phyloP scores from a whole-genome alignment of 768 basidiomycete genomes.

The Thelephora aurantiotincta region DNA sequence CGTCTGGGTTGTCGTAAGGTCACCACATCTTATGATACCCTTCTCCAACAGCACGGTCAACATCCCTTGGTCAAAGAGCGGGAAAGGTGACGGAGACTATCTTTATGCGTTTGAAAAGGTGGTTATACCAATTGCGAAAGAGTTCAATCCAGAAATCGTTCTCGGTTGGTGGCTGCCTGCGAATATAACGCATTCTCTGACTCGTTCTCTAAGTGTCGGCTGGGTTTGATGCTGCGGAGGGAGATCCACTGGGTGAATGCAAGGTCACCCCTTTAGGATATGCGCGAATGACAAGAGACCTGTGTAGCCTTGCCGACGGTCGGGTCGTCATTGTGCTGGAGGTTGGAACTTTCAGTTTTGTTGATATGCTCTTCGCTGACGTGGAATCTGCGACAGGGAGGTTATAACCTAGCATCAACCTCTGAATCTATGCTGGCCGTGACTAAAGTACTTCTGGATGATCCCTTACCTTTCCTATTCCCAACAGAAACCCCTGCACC shows the following conservation, averaged over 20 bases:
- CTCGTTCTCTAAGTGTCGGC: slow-evolving; percentile 56
- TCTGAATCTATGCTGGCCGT: slow-evolving; percentile 77
- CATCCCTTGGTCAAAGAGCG: slow-evolving; percentile 74
- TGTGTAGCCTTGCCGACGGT: slow-evolving; percentile 70
- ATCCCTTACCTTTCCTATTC: slow-evolving; percentile 61
- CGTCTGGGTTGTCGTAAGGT: too few species aligned
- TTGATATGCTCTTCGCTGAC: neutral
- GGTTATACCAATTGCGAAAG: slow-evolving; percentile 88
- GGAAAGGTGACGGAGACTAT: slow-evolving; percentile 90
- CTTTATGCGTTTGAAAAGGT: slow-evolving; percentile 87
- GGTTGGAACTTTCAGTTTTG: slow-evolving; percentile 25
- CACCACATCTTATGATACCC: neutral
- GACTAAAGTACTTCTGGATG: slow-evolving; percentile 68
- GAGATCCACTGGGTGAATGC: slow-evolving; percentile 80
- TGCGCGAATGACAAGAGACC: slow-evolving; percentile 94
- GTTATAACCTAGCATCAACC: slow-evolving; percentile 81
- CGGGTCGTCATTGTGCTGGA: slow-evolving; percentile 82
- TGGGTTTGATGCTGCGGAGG: slow-evolving; percentile 86
- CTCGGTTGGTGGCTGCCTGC: slow-evolving; percentile 46
- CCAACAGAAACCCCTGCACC: slow-evolving; percentile 61
- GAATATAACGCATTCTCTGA: neutral
- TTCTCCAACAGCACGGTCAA: slow-evolving; percentile 62
- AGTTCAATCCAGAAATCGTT: slow-evolving; percentile 86
- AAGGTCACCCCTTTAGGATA: slow-evolving; percentile 79
- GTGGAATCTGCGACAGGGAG: slow-evolving; percentile 42